These are phyloP conservation scores for Lentinus brumalis DNA, from an alignment of 768 basidiomycete species.

Conservation along the genomic window DNA sequence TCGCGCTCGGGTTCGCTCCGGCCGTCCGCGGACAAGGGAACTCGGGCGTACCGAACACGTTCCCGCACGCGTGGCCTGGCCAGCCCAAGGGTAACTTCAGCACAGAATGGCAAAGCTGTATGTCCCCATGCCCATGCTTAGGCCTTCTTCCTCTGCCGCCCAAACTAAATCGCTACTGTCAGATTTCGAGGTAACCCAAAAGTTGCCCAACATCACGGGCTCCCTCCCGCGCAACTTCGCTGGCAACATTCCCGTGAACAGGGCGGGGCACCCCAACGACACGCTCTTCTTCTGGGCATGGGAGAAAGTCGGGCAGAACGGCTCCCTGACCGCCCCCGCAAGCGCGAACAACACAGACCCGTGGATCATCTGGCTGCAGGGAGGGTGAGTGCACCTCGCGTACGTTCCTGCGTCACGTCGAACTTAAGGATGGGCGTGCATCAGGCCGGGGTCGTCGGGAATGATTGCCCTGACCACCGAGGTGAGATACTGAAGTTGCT, in stretches of 20 bases:
- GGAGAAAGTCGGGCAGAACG: slow-evolving; percentile 28
- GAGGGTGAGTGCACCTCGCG: slow-evolving; percentile 46
- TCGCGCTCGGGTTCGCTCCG: background rate
- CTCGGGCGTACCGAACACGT: slow-evolving; percentile 21
- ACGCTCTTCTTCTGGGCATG: slow-evolving; percentile 38
- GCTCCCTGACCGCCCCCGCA: slow-evolving; percentile 48
- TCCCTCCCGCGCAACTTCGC: slow-evolving; percentile 29
- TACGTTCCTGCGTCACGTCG: background rate
- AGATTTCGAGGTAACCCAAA: slow-evolving; percentile 33
- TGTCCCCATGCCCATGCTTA: slow-evolving; percentile 2
- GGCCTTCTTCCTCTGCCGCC: no score
- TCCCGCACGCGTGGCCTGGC: slow-evolving; percentile 30
- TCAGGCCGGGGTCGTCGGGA: slow-evolving; percentile 68
- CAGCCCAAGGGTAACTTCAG: slow-evolving; percentile 27
- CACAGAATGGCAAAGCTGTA: slow-evolving; percentile 32
- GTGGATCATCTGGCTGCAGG: slow-evolving; percentile 78
- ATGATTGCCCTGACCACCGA: slow-evolving; percentile 64
- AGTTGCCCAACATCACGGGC: slow-evolving; percentile 33
- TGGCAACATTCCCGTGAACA: slow-evolving; percentile 33
- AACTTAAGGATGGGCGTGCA: background rate
- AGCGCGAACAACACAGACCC: slow-evolving; percentile 46
- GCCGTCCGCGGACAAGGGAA: slow-evolving; percentile 6
- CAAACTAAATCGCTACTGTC: no score
- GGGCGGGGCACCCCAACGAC: slow-evolving; percentile 32
- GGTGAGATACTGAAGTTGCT: slow-evolving; percentile 26